A percentile compares a stretch with the other conserved stretches of the same genome.
These are phyloP conservation scores for Acer saccharum DNA, from an alignment of 345 rosid genomes.

Conservation along the genomic window DNA sequence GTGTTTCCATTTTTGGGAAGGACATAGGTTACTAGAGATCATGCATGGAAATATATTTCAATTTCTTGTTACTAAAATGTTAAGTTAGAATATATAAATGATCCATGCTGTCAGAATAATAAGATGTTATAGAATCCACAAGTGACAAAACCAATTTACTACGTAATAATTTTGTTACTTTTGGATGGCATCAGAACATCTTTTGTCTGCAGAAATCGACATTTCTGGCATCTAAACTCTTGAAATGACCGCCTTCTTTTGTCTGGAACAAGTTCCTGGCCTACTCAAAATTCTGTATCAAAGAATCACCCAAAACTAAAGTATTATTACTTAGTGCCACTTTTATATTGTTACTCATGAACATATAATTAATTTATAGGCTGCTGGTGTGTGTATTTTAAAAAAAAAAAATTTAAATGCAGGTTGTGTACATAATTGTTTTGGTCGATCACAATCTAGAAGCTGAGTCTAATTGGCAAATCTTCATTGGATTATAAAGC, in stretches of 20 bases:
- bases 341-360: too few species aligned
- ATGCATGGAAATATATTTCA: not conserved
- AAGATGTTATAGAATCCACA: not conserved
- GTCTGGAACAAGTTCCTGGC: slow-evolving; percentile 2
- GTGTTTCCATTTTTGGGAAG: not conserved
- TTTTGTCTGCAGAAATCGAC: not conserved
- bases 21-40: not conserved
- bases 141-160: not conserved
- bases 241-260: slow-evolving; percentile 12
- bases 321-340: not conserved
- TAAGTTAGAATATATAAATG: too few species aligned
- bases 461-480: not conserved
- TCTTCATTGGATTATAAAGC: too few species aligned
- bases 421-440: slow-evolving; percentile 2
- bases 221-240: not conserved
- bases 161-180: not conserved
- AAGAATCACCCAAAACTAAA: not conserved
- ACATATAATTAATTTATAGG: too few species aligned
- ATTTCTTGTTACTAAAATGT: not conserved
- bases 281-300: not conserved
- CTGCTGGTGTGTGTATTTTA: not conserved
- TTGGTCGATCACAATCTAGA: slow-evolving; percentile 4
- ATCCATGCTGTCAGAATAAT: not conserved
- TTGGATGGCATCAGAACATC: slow-evolving; percentile 1
- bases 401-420: too few species aligned